Percentiles rank a stretch among this genome's conserved stretches.
Conservation (phyloP, 1,284 basidiomycete genomes). For the Sporisorium scitamineum region DNA sequence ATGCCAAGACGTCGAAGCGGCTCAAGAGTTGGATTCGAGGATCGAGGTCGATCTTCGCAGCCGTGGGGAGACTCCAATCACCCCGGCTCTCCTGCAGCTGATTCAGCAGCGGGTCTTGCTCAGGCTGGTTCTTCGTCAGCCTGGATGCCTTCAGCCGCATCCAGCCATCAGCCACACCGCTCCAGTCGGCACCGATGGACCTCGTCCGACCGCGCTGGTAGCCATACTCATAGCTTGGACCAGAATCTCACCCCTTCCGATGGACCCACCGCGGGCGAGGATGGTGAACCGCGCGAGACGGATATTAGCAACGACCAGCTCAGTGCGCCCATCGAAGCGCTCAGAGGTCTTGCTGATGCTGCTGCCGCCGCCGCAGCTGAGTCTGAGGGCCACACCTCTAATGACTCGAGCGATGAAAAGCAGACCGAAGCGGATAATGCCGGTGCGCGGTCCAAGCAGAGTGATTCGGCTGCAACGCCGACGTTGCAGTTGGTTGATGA, state of each 20-base stretch:
- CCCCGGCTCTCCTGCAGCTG: slow-evolving; percentile 8
- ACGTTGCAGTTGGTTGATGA: slow-evolving; percentile 34
- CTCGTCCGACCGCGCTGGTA: slow-evolving; percentile 29
- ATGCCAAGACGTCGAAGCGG: slow-evolving; percentile 8
- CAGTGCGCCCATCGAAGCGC: slow-evolving; percentile 87
- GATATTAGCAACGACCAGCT: slow-evolving; percentile 56
- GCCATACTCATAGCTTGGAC: slow-evolving; percentile 30
- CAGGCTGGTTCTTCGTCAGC: slow-evolving; percentile 9
- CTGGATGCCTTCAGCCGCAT: slow-evolving; percentile 22
- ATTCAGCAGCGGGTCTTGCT: slow-evolving; percentile 1
- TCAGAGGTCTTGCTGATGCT: slow-evolving; percentile 90
- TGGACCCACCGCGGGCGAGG: slow-evolving; percentile 13
- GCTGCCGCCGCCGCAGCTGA: slow-evolving; percentile 88
- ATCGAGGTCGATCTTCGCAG: slow-evolving; percentile 11
- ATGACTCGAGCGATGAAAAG: slow-evolving; percentile 41
- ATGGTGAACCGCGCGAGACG: slow-evolving; percentile 30
- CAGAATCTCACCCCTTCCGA: slow-evolving; percentile 32
- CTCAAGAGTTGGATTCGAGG: slow-evolving; percentile 16
- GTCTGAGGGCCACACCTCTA: slow-evolving; percentile 32
- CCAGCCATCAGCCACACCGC: slow-evolving; percentile 11
- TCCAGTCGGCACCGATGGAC: slow-evolving; percentile 30
- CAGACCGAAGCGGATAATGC: not conserved
- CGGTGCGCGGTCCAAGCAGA: not conserved
- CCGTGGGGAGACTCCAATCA: slow-evolving; percentile 22
- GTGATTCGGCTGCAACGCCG: slow-evolving; percentile 6